These are phyloP conservation scores for Linnemannia hyalina DNA, from an alignment of 192 early-diverging fungal species.

Conservation along the genomic window DNA sequence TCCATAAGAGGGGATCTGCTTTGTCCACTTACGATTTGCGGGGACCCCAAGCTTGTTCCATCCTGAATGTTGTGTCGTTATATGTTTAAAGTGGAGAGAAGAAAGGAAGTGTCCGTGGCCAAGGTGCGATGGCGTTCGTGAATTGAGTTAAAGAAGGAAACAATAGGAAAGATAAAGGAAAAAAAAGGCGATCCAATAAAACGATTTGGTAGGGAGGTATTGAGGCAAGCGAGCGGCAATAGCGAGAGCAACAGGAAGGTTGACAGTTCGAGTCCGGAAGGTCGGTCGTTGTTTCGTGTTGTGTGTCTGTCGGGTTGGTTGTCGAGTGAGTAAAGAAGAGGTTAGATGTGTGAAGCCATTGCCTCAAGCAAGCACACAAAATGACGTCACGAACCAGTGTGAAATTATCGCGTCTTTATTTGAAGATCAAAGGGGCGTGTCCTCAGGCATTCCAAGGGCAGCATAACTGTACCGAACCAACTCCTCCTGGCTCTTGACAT, in stretches of 20 bases:
- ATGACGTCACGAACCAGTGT: too few relatives aligned
- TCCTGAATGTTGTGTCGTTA: background rate
- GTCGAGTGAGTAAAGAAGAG: background rate
- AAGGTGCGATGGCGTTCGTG: background rate
- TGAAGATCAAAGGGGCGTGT: background rate
- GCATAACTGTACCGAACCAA: conserved; percentile 35
- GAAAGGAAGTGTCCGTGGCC: background rate
- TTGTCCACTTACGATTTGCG: conserved; percentile 41
- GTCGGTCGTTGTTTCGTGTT: background rate
- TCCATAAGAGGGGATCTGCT: background rate
- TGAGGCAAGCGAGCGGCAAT: background rate
- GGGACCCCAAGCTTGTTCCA: conserved; percentile 49
- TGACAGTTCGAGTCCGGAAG: background rate
- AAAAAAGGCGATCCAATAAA: background rate
- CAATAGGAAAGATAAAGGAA: background rate
- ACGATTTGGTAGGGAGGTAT: background rate
- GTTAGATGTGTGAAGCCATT: too few relatives aligned
- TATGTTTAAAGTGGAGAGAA: background rate
- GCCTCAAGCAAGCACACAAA: too few relatives aligned
- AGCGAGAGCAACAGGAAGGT: background rate
- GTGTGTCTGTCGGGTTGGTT: background rate
- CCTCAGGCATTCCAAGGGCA: conserved; percentile 17
- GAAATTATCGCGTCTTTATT: background rate
- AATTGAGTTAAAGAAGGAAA: background rate
- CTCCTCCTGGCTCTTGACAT: conserved; percentile 26